Conservation (phyloP, 768 basidiomycete genomes). For the Astraeus odoratus region DNA sequence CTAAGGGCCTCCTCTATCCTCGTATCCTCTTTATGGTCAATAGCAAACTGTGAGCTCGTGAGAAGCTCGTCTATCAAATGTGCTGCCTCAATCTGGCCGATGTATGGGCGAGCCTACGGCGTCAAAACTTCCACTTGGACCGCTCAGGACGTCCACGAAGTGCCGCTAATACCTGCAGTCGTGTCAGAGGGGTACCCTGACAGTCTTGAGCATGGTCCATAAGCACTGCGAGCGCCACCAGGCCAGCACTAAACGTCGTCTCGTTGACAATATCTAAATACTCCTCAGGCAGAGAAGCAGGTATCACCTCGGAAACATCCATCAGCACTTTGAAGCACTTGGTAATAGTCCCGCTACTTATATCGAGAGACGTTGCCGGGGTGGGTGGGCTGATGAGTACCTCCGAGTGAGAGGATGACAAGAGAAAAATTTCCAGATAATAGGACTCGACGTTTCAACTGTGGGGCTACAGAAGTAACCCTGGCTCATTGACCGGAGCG, state of each 20-base stretch:
- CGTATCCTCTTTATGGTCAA: slow-evolving; percentile 61
- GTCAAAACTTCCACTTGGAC: slow-evolving; percentile 64
- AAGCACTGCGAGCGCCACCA: slow-evolving; percentile 61
- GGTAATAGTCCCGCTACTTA: slow-evolving; percentile 10
- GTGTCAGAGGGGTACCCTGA: not conserved
- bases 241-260: slow-evolving; percentile 76
- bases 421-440: no score
- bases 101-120: slow-evolving; percentile 80
- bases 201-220: not conserved
- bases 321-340: slow-evolving; percentile 54
- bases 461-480: no score
- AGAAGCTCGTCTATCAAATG: slow-evolving; percentile 63
- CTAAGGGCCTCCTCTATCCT: slow-evolving; percentile 66
- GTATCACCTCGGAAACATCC: slow-evolving; percentile 58
- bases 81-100: slow-evolving; percentile 77
- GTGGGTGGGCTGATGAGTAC: no score
- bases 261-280: slow-evolving; percentile 81
- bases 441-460: no score
- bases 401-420: no score
- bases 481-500: not conserved
- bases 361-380: no score
- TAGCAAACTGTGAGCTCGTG: slow-evolving; percentile 60
- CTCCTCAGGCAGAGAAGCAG: slow-evolving; percentile 68
- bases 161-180: slow-evolving; percentile 61
- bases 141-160: slow-evolving; percentile 75